phyloP scores from a whole-genome alignment of 176 grass and related monocot genomes.

The Phoenix roebelenii region DNA sequence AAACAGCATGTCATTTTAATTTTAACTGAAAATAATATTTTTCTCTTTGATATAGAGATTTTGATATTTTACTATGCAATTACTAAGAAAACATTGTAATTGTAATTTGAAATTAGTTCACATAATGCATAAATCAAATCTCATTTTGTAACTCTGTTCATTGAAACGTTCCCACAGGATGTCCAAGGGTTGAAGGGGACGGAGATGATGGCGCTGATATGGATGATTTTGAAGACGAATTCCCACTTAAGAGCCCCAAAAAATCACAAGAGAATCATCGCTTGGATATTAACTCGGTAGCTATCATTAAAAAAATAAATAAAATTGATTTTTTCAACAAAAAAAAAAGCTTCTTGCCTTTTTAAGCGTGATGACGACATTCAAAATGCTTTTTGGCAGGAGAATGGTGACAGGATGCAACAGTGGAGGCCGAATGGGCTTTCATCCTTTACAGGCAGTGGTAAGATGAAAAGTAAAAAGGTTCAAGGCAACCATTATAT shows the following conservation, averaged over 20 bases:
- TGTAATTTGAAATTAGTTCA: no score
- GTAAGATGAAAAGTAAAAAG: conserved; percentile 21
- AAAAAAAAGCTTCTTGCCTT: no score
- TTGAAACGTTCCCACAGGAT: conserved; percentile 24
- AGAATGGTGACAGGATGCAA: conserved; percentile 65
- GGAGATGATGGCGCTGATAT: conserved; percentile 53
- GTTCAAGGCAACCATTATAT: no score
- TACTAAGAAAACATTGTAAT: no score
- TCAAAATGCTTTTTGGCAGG: conserved; percentile 26
- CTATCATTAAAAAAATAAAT: neutral
- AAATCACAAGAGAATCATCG: conserved; percentile 44
- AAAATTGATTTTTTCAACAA: neutral
- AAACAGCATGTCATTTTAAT: no score
- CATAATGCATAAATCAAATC: no score
- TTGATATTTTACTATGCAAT: no score
- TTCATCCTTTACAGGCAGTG: conserved; percentile 75
- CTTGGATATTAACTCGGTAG: conserved; percentile 69
- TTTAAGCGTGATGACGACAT: neutral
- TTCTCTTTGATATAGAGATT: no score
- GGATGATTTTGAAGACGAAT: conserved; percentile 80
- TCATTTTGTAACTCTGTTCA: no score
- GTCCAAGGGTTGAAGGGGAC: conserved; percentile 55
- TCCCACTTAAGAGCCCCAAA: conserved; percentile 53
- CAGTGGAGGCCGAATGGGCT: conserved; percentile 54
- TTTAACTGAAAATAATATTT: no score